Base-by-base conservation (phyloP, 345 rosid genomes). In the Nasturtium officinale region DNA sequence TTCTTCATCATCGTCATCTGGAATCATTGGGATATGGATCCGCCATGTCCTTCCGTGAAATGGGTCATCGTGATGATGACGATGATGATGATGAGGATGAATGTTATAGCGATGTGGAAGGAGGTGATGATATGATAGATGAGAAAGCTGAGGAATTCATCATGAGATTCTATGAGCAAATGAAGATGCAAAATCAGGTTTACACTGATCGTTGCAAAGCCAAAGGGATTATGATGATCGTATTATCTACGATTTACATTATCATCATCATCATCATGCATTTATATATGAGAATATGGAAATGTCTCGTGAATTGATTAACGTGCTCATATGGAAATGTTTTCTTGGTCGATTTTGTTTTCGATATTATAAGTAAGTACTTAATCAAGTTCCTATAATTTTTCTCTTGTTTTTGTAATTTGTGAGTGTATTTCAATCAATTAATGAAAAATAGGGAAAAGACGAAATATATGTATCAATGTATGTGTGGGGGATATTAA, bases 101-200 rank as follows among this genome's bases (percentile, higher is more conserved):
- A 37, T 58, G 37, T 13, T 67, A 57, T 40, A 55, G 66, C 16
- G 79, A 76, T 16, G 78, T 48, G 12, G 66, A 73, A 16, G 81
- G 37, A 10, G 92, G 85, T 3, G 89, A 88, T 25, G 90, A 85
- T 20, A 83, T 82, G 91, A 87, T 90, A 30, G 92, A 90, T 40
- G 67, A 54, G 72, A 90, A 88, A 81, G 96, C 96, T 2, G 96
- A 90, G 71, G 80, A 78, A 45, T 90, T 90, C 63, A 90, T 90
- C 7, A 71, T 72, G 25, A 82, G 56, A 10, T 90, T 90, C 52
- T 86, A 90, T 60, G 74, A 66, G 17, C 87, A 88, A 73, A 88
- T 88, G 77, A 84, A 73, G 81, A 73, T 79, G 58, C 91, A 88
- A 71, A 67, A 77, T 50, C 32, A 37, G 33, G 72, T 47, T 40